phyloP scores from a whole-genome alignment of 2,329 filamentous ascomycete genomes.

The Cordyceps tenuipes region DNA sequence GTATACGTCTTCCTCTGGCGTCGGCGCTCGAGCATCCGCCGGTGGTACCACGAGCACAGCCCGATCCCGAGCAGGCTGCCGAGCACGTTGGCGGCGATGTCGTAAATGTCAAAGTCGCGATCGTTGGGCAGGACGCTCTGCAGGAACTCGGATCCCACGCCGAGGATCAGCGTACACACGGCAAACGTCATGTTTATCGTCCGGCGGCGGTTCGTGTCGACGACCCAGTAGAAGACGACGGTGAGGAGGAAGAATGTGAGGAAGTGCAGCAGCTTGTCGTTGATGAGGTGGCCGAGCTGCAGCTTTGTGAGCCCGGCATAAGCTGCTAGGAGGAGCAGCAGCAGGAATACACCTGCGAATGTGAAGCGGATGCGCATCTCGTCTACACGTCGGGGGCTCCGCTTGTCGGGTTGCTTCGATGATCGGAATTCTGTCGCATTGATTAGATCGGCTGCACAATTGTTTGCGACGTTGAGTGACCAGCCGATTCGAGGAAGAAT shows the following conservation, averaged over 20 bases:
- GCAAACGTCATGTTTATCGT: constrained; percentile 75
- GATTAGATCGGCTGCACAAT: constrained; percentile 2
- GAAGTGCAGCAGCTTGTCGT: constrained; percentile 86
- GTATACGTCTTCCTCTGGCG: constrained; percentile 65
- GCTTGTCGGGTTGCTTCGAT: background rate
- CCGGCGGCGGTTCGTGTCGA: constrained; percentile 82
- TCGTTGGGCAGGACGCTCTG: constrained; percentile 69
- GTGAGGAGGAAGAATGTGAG: constrained; percentile 87
- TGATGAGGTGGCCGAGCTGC: constrained; percentile 50
- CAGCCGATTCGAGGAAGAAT: background rate
- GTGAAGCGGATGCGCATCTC: constrained; percentile 78
- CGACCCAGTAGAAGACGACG: constrained; percentile 87
- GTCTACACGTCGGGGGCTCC: background rate
- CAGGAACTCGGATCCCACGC: constrained; percentile 66
- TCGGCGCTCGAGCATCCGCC: constrained; percentile 86
- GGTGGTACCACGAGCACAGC: constrained; percentile 85
- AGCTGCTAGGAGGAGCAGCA: constrained; percentile 65
- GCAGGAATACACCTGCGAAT: constrained; percentile 72
- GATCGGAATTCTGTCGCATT: background rate
- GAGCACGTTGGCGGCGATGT: constrained; percentile 79
- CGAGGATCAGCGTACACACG: constrained; percentile 64
- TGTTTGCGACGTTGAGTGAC: background rate
- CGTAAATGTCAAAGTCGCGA: constrained; percentile 65
- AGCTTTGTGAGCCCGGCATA: constrained; percentile 70
- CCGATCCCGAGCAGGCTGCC: constrained; percentile 66